These are phyloP conservation scores for Cercophora samala DNA, from an alignment of 495 filamentous ascomycete species.

Conservation along the genomic window DNA sequence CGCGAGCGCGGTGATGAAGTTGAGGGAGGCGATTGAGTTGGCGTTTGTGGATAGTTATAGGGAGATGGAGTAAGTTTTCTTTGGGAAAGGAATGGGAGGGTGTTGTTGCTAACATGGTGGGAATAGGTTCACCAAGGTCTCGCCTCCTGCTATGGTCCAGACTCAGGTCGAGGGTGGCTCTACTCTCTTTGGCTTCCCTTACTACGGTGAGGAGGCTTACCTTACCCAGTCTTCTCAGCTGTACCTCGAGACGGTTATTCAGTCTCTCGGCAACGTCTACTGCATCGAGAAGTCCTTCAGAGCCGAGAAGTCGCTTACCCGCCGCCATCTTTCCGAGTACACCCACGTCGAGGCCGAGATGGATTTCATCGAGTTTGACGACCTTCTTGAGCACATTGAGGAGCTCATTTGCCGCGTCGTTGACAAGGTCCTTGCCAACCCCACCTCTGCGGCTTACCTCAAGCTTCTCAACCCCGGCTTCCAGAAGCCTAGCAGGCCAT, in stretches of 20 bases:
- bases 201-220: conserved; percentile 92
- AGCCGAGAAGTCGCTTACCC: conserved; percentile 91
- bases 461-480: conserved; percentile 86
- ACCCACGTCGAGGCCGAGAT: conserved; percentile 96
- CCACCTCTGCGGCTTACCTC: conserved; percentile 63
- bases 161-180: conserved; percentile 96
- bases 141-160: conserved; percentile 95
- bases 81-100: no score
- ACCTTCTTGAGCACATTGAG: conserved; percentile 89
- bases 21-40: conserved; percentile 76
- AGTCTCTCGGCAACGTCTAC: conserved; percentile 88
- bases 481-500: conserved; percentile 77
- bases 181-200: conserved; percentile 90
- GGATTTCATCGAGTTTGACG: conserved; percentile 91
- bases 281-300: conserved; percentile 99
- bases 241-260: conserved; percentile 94
- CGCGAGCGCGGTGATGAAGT: conserved; percentile 85
- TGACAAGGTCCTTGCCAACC: conserved; percentile 68
- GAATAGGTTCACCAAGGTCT: conserved; percentile 67
- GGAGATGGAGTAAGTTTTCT: conserved; percentile 50
- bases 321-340: conserved; percentile 93
- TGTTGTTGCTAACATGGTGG: no score
- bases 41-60: conserved; percentile 82
- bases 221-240: conserved; percentile 97
- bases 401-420: conserved; percentile 84